Evolutionary conservation across 495 filamentous ascomycete species (phyloP), one percentile per base, ranked within the genome.

Genomic region (Chaetomium tenue): DNA sequence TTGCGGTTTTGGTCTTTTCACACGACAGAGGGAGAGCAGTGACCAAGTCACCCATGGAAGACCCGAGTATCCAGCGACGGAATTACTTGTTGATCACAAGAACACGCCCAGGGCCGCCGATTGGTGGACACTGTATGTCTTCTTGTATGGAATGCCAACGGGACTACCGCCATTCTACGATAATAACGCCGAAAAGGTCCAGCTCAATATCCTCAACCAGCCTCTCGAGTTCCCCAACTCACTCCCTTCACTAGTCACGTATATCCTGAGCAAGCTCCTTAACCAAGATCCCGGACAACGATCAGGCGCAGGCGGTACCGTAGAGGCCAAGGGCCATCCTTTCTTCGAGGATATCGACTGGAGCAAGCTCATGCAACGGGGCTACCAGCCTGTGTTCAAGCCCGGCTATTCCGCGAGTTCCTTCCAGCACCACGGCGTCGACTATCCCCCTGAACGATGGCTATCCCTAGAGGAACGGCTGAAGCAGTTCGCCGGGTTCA

Each of bases 321-420:
- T 88, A 1, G 91, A 94, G 75, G 92, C 93, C 78, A 94, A 93
- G 73, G 88, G 89, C 5, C 91, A 94, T 71, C 87, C 87, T 53
- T 94, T 93, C 79, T 93, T 94, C 76, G 86, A 91, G 66, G 89
- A 85, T 67, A 91, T 94, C 66, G 91, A 94, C 75, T 94, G 91
- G 91, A 70, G 91, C 5, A 18, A 91, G 72, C 84, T 94, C 50
- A 77, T 92, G 20, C 89, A 92, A 72, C 82, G 91, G 71, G 91
- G 92, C 76, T 92, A 91, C 68, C 89, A 92, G 73, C 91, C 91
- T 56, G 89, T 86, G 59, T 94, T 93, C 83, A 90, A 91, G 68
- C 91, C 91, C 13, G 23, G 22, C 0, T 52, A 20, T 20, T 47
- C 7, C 18, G 7, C 18, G 2, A 8, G 44, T 9, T n/a, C 44